These are phyloP conservation scores for Rhizopogon vesiculosus DNA, from an alignment of 768 basidiomycete species.

Conservation along the genomic window DNA sequence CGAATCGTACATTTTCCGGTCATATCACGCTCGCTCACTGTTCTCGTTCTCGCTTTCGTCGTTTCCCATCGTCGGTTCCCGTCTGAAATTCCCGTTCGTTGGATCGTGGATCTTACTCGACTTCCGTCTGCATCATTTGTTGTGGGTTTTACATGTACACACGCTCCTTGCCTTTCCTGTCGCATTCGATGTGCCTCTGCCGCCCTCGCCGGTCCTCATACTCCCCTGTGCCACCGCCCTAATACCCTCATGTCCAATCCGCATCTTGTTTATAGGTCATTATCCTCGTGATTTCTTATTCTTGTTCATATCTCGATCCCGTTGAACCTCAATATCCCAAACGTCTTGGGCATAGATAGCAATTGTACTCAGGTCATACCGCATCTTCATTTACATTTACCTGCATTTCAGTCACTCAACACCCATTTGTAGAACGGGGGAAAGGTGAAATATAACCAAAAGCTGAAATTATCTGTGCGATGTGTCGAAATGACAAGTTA, in stretches of 20 bases:
- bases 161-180: slow-evolving; percentile 1
- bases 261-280: slow-evolving; percentile 1
- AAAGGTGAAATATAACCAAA: too few species aligned
- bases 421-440: neutral
- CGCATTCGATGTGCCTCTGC: neutral
- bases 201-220: neutral
- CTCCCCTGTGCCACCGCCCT: neutral
- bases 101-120: neutral
- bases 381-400: slow-evolving; percentile 2
- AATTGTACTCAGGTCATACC: neutral
- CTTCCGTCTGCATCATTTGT: slow-evolving; percentile 10
- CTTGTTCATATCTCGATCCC: neutral
- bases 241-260: neutral
- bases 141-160: slow-evolving; percentile 31
- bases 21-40: slow-evolving; percentile 8
- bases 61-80: neutral
- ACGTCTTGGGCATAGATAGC: neutral
- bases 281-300: neutral
- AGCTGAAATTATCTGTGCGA: too few species aligned
- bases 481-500: too few species aligned
- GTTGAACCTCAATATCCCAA: neutral
- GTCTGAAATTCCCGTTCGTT: slow-evolving; percentile 11
- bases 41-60: neutral
- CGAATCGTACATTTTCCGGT: neutral
- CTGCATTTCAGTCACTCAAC: neutral